These are phyloP conservation scores for Penicillium sp. DNA, from an alignment of 2,329 filamentous ascomycete genomes.

Conservation along the genomic window DNA sequence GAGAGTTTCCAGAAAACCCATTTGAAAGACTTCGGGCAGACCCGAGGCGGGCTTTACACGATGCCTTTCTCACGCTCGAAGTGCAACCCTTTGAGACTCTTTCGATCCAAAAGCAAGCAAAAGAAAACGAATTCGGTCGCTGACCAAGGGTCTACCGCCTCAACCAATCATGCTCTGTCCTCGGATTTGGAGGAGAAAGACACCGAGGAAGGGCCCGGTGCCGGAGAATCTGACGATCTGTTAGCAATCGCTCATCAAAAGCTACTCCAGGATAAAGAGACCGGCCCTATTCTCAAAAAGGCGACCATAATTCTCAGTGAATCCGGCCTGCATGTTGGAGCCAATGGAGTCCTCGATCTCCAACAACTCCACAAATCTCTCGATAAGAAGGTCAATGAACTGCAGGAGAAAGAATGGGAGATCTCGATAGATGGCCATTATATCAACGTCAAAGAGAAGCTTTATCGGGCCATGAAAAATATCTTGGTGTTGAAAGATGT, in stretches of 20 bases:
- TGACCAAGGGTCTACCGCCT: too few species aligned
- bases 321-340: neutral
- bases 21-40: too few species aligned
- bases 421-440: neutral
- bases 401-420: neutral
- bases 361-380: neutral
- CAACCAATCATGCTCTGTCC: too few species aligned
- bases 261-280: neutral
- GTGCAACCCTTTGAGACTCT: too few species aligned
- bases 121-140: too few species aligned
- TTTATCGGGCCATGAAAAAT: neutral
- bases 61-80: too few species aligned
- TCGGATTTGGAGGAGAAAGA: too few species aligned
- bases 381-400: neutral
- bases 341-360: neutral
- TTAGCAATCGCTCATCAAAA: neutral
- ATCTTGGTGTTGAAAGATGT: constrained; percentile 10
- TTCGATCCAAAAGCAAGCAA: too few species aligned
- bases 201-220: too few species aligned
- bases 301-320: neutral
- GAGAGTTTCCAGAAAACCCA: too few species aligned
- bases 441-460: neutral
- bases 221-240: too few species aligned
- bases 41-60: too few species aligned
- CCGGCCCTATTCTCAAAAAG: neutral